phyloP scores from a whole-genome alignment of 306 rosid species.

The Mucuna pruriens region DNA sequence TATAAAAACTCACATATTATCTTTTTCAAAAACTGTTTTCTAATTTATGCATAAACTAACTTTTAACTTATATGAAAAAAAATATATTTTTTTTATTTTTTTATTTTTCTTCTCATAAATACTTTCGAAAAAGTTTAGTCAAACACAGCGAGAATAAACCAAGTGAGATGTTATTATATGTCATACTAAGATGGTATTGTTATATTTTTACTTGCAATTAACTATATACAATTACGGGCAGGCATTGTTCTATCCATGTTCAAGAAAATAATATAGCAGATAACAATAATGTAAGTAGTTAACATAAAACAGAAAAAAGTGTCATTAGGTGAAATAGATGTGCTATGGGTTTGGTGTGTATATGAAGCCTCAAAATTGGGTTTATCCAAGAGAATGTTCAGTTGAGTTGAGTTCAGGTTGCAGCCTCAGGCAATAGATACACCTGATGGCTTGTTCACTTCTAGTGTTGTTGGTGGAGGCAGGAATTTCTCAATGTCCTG shows the following conservation, averaged over 20 bases:
- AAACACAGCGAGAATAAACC: neutral
- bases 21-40: too few species aligned
- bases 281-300: neutral
- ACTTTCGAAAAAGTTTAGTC: too few species aligned
- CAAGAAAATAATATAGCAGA: neutral
- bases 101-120: too few species aligned
- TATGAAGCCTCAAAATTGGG: conserved; percentile 39
- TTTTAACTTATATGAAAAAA: too few species aligned
- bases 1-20: too few species aligned
- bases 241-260: neutral
- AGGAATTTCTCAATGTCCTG: conserved; percentile 59
- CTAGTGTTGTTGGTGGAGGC: conserved; percentile 35
- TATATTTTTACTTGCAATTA: conserved; percentile 24
- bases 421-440: conserved; percentile 32
- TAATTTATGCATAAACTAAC: too few species aligned
- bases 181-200: too few species aligned
- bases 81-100: too few species aligned
- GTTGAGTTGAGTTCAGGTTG: conserved; percentile 46
- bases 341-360: conserved; percentile 8
- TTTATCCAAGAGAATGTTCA: conserved; percentile 33
- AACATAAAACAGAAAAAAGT: neutral
- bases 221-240: conserved; percentile 49
- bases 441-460: conserved; percentile 23
- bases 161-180: too few species aligned
- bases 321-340: conserved; percentile 30